These are phyloP conservation scores for Myrica gale DNA, from an alignment of 306 rosid species.

Conservation along the genomic window DNA sequence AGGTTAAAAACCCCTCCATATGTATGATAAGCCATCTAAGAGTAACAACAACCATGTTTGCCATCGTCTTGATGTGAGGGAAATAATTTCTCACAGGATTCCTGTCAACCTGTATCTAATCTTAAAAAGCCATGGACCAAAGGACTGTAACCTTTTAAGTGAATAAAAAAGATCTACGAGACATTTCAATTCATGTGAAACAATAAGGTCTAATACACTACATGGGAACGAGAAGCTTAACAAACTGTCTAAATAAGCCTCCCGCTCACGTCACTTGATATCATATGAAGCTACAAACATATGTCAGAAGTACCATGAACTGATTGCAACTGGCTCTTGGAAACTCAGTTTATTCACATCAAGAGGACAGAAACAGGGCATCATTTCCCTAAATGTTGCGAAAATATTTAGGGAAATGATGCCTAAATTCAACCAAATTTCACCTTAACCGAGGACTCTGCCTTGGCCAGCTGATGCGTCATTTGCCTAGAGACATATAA, in stretches of 20 bases:
- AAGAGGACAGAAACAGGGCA: slow-evolving; percentile 19
- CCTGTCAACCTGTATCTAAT: not conserved
- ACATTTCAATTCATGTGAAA: not conserved
- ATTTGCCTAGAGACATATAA: not conserved
- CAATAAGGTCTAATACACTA: not conserved
- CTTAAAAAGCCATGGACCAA: slow-evolving; percentile 12
- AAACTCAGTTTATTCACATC: slow-evolving; percentile 19
- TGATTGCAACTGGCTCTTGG: slow-evolving; percentile 6
- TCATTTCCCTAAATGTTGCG: slow-evolving; percentile 1
- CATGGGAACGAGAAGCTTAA: not conserved
- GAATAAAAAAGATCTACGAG: not conserved
- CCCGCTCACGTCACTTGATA: slow-evolving; percentile 9
- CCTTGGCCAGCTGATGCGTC: slow-evolving; percentile 13
- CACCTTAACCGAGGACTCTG: slow-evolving; percentile 34
- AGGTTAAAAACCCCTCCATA: not conserved
- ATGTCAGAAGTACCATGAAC: slow-evolving; percentile 25
- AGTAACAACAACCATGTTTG: slow-evolving; percentile 7
- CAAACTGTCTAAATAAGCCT: slow-evolving; percentile 3
- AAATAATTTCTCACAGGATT: not conserved
- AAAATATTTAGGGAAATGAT: slow-evolving; percentile 1
- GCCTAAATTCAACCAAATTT: not conserved
- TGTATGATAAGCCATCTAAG: slow-evolving; percentile 14
- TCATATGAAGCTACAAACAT: slow-evolving; percentile 7
- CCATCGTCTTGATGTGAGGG: slow-evolving; percentile 1
- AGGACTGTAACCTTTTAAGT: not conserved